A percentile compares a stretch with the other conserved stretches of the same genome.
These are phyloP conservation scores for Teunomyces kruisii DNA, from an alignment of 805 yeast species.

Conservation along the genomic window DNA sequence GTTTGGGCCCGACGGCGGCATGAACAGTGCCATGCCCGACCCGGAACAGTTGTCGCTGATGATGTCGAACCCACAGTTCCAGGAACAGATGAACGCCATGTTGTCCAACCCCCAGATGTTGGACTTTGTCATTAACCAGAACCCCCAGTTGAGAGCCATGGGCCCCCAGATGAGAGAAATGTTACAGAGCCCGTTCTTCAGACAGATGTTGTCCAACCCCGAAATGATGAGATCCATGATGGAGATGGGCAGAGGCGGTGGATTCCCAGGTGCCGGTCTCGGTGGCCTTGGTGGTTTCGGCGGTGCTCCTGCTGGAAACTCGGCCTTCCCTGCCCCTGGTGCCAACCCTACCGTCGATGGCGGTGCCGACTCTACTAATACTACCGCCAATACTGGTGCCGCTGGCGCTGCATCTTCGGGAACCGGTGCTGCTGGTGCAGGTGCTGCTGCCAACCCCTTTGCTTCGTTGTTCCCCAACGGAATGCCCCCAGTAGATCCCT, in stretches of 20 bases:
- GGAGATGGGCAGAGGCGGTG: slow-evolving; percentile 62
- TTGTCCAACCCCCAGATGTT: slow-evolving; percentile 85
- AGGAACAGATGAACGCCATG: slow-evolving; percentile 79
- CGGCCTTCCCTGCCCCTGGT: slow-evolving; percentile 39
- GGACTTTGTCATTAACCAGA: slow-evolving; percentile 75
- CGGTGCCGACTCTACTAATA: slow-evolving; percentile 7
- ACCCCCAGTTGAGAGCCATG: slow-evolving; percentile 81
- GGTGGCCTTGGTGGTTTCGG: slow-evolving; percentile 21
- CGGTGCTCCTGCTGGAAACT: slow-evolving; percentile 14
- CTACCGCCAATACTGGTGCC: slow-evolving; percentile 8
- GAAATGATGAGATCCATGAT: slow-evolving; percentile 80
- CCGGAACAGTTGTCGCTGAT: slow-evolving; percentile 71
- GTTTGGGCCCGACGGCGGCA: slow-evolving; percentile 96
- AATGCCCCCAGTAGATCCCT: slow-evolving; percentile 50
- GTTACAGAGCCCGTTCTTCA: slow-evolving; percentile 79
- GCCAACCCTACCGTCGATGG: slow-evolving; percentile 34
- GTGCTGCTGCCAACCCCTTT: slow-evolving; percentile 37
- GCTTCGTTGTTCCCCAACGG: slow-evolving; percentile 38
- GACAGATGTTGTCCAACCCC: slow-evolving; percentile 73
- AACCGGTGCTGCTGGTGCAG: slow-evolving; percentile 8
- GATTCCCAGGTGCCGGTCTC: slow-evolving; percentile 26
- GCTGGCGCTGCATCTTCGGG: slow-evolving; percentile 11
- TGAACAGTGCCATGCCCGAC: slow-evolving; percentile 66
- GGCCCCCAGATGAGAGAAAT: slow-evolving; percentile 87
- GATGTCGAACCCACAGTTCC: slow-evolving; percentile 80